Conservation (phyloP, 1,139 yeast species). For the Yamadazyma sp. region DNA sequence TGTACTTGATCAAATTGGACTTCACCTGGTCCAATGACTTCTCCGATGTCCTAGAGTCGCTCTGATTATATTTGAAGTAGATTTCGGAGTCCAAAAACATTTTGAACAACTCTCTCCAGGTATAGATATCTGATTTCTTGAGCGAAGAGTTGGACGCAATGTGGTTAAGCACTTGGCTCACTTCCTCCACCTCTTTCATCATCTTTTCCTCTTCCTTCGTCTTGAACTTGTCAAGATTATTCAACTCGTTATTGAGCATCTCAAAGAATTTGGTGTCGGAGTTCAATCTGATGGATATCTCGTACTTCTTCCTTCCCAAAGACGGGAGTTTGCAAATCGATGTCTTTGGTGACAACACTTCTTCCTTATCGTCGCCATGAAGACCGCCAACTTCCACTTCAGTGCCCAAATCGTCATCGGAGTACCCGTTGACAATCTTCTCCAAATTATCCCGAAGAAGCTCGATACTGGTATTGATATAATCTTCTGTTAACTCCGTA, state of each 20-base stretch:
- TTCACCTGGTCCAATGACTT: constrained; percentile 38
- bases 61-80: constrained; percentile 58
- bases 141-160: constrained; percentile 30
- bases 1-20: constrained; percentile 42
- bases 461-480: constrained; percentile 33
- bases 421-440: constrained; percentile 22
- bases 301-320: constrained; percentile 18
- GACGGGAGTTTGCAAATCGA: constrained; percentile 8
- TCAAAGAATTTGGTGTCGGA: constrained; percentile 55
- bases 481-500: constrained; percentile 35
- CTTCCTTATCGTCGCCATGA: constrained; percentile 3
- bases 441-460: constrained; percentile 35
- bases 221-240: constrained; percentile 48
- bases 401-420: constrained; percentile 12
- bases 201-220: constrained; percentile 46
- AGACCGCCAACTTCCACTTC: neutral
- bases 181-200: constrained; percentile 39
- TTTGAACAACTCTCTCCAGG: constrained; percentile 71
- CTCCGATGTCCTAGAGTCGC: constrained; percentile 39
- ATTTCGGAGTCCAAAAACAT: constrained; percentile 67
- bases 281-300: constrained; percentile 38
- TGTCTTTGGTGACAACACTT: constrained; percentile 10
- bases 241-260: constrained; percentile 57
- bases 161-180: constrained; percentile 39
- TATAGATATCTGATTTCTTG: constrained; percentile 56